Percentiles rank a stretch among this genome's conserved stretches.
Conservation (phyloP, 2,329 filamentous ascomycete genomes). For the Fusarium drepaniforme region DNA sequence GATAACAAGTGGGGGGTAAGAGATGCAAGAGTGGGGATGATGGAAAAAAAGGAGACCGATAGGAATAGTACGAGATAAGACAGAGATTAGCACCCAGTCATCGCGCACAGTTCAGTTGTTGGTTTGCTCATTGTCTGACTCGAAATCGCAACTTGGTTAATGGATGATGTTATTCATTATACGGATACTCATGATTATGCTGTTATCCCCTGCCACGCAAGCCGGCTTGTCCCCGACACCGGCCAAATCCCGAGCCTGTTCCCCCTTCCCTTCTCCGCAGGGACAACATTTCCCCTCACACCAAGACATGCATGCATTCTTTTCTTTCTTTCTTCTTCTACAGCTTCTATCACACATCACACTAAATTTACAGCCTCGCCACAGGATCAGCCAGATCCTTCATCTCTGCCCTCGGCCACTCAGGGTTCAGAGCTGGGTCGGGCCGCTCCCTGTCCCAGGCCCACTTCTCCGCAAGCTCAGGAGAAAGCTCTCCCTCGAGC, state of each 20-base stretch:
- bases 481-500: conserved; percentile 59
- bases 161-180: background rate
- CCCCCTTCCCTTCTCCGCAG: background rate
- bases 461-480: conserved; percentile 62
- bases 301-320: background rate
- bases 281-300: background rate
- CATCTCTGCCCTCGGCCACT: conserved; percentile 70
- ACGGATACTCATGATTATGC: background rate
- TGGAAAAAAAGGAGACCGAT: background rate
- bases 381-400: conserved; percentile 58
- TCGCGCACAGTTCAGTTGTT: background rate
- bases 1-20: background rate
- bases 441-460: conserved; percentile 72
- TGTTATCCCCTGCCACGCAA: conserved; percentile 1
- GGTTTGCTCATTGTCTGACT: background rate
- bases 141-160: background rate
- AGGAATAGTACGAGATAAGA: background rate
- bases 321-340: conserved; percentile 3
- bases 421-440: conserved; percentile 62
- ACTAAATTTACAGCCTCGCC: conserved; percentile 43
- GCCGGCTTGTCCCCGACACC: background rate
- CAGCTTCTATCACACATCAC: background rate
- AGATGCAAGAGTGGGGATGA: background rate
- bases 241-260: background rate
- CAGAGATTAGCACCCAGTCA: background rate